Evolutionary conservation across 805 yeast species (phyloP).

Genomic region (Saturnispora kantuleensis): DNA sequence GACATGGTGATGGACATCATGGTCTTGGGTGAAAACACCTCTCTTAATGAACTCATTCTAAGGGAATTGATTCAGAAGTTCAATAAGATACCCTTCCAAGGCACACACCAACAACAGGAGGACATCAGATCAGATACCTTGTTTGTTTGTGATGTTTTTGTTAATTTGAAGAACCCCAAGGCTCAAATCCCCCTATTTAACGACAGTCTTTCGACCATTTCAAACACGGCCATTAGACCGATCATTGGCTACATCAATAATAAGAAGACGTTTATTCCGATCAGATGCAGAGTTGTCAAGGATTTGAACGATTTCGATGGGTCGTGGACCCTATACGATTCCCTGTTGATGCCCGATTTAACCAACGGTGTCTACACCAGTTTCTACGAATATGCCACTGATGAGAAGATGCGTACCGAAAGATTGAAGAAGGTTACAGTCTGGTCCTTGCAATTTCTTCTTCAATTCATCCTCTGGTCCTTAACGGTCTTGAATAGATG

Average conservation of each 20-base stretch:
- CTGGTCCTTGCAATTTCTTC: constrained; percentile 80
- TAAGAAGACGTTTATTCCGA: constrained; percentile 79
- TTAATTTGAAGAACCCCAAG: constrained; percentile 74
- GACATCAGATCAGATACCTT: constrained; percentile 12
- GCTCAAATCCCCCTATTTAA: constrained; percentile 85
- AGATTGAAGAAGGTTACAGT: constrained; percentile 80
- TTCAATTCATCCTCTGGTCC: constrained; percentile 77
- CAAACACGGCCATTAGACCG: constrained; percentile 86
- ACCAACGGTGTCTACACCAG: constrained; percentile 85
- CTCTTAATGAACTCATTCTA: constrained; percentile 35
- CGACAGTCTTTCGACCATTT: constrained; percentile 81
- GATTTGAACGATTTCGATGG: constrained; percentile 81
- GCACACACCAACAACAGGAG: no score
- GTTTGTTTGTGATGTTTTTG: constrained; percentile 69
- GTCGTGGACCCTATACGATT: constrained; percentile 92
- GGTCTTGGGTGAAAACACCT: constrained; percentile 45
- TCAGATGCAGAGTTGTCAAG: constrained; percentile 73
- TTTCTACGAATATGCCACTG: constrained; percentile 78
- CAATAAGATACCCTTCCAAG: constrained; percentile 1
- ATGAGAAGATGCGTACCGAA: constrained; percentile 66
- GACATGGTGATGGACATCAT: constrained; percentile 88
- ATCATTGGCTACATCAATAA: constrained; percentile 93
- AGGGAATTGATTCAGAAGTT: constrained; percentile 15
- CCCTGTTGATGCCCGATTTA: constrained; percentile 81
- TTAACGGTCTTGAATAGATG: constrained; percentile 43